A percentile compares a stretch with the other conserved stretches of the same genome.
Conservation (phyloP, 1,139 yeast genomes). For the Candida mesenterica region DNA sequence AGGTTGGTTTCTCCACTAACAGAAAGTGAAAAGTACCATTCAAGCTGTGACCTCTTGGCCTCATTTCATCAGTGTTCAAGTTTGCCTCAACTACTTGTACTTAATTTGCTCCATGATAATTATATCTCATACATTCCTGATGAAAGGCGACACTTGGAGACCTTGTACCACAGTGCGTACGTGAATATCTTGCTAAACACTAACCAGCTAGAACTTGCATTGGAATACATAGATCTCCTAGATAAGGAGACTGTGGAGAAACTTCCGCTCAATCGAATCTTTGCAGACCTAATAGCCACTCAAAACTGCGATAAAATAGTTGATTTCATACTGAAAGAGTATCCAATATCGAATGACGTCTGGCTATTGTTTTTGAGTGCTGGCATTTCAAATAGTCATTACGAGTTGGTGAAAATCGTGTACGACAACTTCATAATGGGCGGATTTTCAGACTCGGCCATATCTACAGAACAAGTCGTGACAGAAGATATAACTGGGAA, state of each 20-base stretch:
- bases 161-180: conserved; percentile 24
- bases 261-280: conserved; percentile 2
- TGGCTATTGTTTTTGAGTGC: conserved; percentile 27
- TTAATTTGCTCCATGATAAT: conserved; percentile 22
- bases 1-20: conserved; percentile 11
- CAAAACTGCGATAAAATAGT: conserved; percentile 1
- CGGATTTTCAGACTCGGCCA: conserved; percentile 21
- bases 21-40: conserved; percentile 10
- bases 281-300: not conserved
- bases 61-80: conserved; percentile 15
- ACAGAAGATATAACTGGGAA: conserved; percentile 13
- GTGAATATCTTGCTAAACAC: conserved; percentile 25
- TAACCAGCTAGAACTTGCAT: conserved; percentile 24
- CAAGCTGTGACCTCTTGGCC: conserved; percentile 11
- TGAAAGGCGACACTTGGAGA: conserved; percentile 6
- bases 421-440: conserved; percentile 33
- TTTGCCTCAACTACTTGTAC: conserved; percentile 17
- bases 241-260: conserved; percentile 1
- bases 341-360: conserved; percentile 9
- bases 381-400: conserved; percentile 26
- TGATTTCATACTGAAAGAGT: not conserved
- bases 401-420: conserved; percentile 26
- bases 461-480: conserved; percentile 26
- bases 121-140: conserved; percentile 11
- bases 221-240: conserved; percentile 18